phyloP scores from a whole-genome alignment of 495 filamentous ascomycete species.

The Friedmanniomyces endolithicus region DNA sequence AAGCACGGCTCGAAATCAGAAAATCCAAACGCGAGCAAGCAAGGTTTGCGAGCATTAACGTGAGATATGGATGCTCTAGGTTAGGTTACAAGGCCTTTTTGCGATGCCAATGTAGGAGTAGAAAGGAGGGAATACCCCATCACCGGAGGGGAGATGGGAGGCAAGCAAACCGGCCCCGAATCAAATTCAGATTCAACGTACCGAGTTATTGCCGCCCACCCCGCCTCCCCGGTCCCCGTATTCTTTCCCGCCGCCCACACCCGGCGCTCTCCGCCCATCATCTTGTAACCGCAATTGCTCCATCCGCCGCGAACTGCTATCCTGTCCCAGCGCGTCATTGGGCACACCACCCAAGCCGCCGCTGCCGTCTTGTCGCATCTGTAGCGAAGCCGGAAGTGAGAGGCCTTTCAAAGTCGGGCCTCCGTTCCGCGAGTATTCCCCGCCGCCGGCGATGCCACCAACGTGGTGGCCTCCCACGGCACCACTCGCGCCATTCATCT shows the following conservation, averaged over 20 bases:
- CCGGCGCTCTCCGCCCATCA: conserved; percentile 42
- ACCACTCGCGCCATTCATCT: conserved; percentile 35
- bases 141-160: too few species aligned
- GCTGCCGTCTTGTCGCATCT: conserved; percentile 52
- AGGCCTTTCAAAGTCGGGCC: conserved; percentile 6
- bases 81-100: too few species aligned
- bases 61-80: too few species aligned
- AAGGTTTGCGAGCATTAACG: too few species aligned
- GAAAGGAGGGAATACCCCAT: too few species aligned
- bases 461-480: conserved; percentile 6
- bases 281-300: conserved; percentile 79
- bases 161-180: too few species aligned
- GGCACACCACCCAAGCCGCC: too few species aligned
- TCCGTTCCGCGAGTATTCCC: conserved; percentile 1
- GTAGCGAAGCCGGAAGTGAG: conserved; percentile 29
- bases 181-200: conserved; percentile 26
- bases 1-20: too few species aligned
- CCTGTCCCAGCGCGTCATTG: conserved; percentile 56
- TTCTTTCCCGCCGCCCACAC: conserved; percentile 34
- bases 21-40: too few species aligned
- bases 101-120: too few species aligned
- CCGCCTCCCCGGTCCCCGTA: conserved; percentile 14
- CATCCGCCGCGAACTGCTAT: conserved; percentile 62
- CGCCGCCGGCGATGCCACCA: conserved; percentile 23
- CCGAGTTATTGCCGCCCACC: conserved; percentile 24